These are phyloP conservation scores for Carex arenaria DNA, from an alignment of 202 grass and related monocot species.

Conservation along the genomic window DNA sequence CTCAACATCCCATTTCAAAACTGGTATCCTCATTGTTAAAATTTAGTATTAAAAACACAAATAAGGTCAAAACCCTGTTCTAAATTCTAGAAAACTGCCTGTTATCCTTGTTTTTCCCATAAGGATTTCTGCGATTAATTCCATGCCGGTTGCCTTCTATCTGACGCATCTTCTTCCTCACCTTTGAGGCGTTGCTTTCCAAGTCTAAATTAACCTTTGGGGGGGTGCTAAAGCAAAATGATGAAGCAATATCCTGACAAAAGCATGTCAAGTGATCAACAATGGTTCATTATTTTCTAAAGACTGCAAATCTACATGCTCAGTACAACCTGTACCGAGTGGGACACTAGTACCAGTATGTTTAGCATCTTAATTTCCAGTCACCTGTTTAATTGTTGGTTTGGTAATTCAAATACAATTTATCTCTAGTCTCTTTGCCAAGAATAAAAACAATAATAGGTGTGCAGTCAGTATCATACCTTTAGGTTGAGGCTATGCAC, in stretches of 20 bases:
- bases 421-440: background rate
- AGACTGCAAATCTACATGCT: background rate
- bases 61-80: background rate
- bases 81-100: slow-evolving; percentile 70
- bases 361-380: background rate
- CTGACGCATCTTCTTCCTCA: slow-evolving; percentile 62
- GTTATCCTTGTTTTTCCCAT: slow-evolving; percentile 47
- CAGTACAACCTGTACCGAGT: background rate
- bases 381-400: background rate
- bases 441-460: background rate
- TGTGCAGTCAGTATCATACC: slow-evolving; percentile 37
- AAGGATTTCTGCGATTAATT: slow-evolving; percentile 59
- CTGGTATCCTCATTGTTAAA: slow-evolving; percentile 9
- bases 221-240: slow-evolving; percentile 59
- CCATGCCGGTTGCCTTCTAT: slow-evolving; percentile 73
- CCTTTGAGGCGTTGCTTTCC: slow-evolving; percentile 77
- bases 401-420: background rate
- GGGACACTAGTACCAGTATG: background rate
- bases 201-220: slow-evolving; percentile 76
- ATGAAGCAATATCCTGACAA: slow-evolving; percentile 52
- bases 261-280: background rate
- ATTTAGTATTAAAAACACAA: background rate
- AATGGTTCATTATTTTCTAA: background rate
- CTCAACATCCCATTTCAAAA: background rate
- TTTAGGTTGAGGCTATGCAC: slow-evolving; percentile 84